Evolutionary conservation across 2,329 filamentous ascomycete species (phyloP), one percentile per base, ranked within the genome.

Genomic region (Xylariaceae sp.): DNA sequence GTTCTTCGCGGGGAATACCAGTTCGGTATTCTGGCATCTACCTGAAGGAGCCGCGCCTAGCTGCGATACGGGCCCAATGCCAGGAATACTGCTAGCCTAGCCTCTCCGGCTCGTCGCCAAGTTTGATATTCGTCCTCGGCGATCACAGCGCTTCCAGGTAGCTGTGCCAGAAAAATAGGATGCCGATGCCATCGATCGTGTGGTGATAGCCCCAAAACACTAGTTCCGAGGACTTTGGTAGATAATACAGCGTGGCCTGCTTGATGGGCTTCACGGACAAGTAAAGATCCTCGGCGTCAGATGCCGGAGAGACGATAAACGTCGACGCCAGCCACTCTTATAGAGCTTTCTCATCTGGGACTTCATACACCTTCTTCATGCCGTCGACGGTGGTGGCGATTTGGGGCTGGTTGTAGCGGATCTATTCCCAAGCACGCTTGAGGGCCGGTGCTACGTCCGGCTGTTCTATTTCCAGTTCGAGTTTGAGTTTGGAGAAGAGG

Each of bases 371-470:
- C 41, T 58, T 60, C 45, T 60, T 64, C 62, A 62, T 63, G 3
- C 60, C 61, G 0, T 68, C 64, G 6, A 58, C 24, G 3, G 36
- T 61, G 11, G 61, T 59, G 14, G 67, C 65, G 28, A 69, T 47
- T 24, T 61, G 61, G 4, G 65, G 67, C 39, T 68, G 65, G 37
- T 68, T 62, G 33, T 65, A 58, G 21, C 66, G 62, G 21, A 67
- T 54, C 44, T 65, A 64, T 37, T 68, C 63, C 66, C 67, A 67
- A 14, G 64, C 65, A 53, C 65, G 55, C 55, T 50, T 62, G 39
- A 69, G 65, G 33, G 56, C 53, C 12, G 62, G 14, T 28, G 29
- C 24, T 19, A 31, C n/a, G 48, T 63, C 55, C 11, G 52, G 17
- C 3, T 16, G 34, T 6, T 12, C 29, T 2, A 28, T 34, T 21